These are phyloP conservation scores for Sclerospora graminicola DNA, from an alignment of 352 stramenopile genomes.

Conservation along the genomic window DNA sequence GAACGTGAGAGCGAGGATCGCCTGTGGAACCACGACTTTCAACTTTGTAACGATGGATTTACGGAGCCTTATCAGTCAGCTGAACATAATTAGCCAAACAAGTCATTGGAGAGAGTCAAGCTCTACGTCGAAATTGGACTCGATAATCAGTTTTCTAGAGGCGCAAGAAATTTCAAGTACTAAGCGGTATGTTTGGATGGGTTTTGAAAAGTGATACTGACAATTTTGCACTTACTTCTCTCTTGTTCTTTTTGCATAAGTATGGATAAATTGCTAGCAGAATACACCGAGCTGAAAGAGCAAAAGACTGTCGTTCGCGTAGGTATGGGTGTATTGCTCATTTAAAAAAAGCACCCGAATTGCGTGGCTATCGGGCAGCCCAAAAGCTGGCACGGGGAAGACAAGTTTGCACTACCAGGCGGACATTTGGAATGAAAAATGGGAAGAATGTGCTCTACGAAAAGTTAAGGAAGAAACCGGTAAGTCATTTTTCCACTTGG, in stretches of 20 bases:
- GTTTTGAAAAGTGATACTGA: background rate
- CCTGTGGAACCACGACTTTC: constrained; percentile 52
- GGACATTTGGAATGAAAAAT: constrained; percentile 74
- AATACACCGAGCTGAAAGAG: constrained; percentile 52
- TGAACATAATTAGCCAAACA: constrained; percentile 60
- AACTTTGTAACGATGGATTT: constrained; percentile 31
- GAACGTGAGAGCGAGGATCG: constrained; percentile 53
- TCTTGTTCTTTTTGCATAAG: constrained; percentile 5
- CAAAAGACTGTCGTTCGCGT: constrained; percentile 58
- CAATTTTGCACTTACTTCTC: constrained; percentile 1
- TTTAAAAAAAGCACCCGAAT: constrained; percentile 43
- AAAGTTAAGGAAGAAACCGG: constrained; percentile 80
- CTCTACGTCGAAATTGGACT: constrained; percentile 75
- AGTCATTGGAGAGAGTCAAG: constrained; percentile 79
- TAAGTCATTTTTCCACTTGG: no score
- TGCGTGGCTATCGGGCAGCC: constrained; percentile 67
- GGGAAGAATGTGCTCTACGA: constrained; percentile 64
- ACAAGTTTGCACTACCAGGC: constrained; percentile 64
- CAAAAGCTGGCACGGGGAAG: constrained; percentile 66
- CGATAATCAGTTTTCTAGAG: constrained; percentile 80
- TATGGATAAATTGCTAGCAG: constrained; percentile 38
- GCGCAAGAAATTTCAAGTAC: constrained; percentile 60
- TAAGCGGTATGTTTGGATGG: constrained; percentile 28
- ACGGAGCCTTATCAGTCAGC: constrained; percentile 53
- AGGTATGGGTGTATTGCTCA: constrained; percentile 65